Base-by-base conservation (phyloP, 2,329 filamentous ascomycete species). In the Myriosclerotinia scirpicola region DNA sequence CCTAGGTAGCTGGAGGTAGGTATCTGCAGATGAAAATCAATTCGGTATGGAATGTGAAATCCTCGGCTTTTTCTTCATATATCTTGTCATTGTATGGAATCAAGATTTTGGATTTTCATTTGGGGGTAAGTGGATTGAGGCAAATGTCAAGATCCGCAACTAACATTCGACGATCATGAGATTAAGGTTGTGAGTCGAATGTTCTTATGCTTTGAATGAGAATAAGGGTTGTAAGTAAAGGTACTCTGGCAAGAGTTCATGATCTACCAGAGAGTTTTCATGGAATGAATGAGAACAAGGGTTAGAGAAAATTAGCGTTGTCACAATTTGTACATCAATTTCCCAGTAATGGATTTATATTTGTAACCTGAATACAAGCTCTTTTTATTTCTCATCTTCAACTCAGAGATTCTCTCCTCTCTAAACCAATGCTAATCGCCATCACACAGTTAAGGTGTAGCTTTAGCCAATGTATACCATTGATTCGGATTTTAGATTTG, bases 401-500 rank as follows among this genome's bases (percentile, higher is more conserved):
- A 61, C 30, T 22, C n/a, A 5, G 50, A 61, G n/a, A 26, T 50
- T 38, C n/a, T 52, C 22, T 60, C 34, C 30, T 60, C 34, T 46
- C 40, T 55, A 50, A 17, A 17, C 20, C 44, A 26, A 38, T 34
- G 46, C 54, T 17, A 9, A 38, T 26, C 46, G 54, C 64, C 64
- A 60, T 38, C 64, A 65, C 64, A 34, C 64, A 65, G 36, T 53
- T 53, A 65, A 65, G 64, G 46, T 65, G 54, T 65, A 65, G 64
- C 64, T 40, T 36, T 26, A 26, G 64, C 48, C 20, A 60, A 50
- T 65, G 54, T 36, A 36, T 54, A 30, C 17, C 20, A 53, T 61
- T 20, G 30, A 34, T 22, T 26, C 22, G 42, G 36, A 17, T 20
- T 56, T 86, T 89, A 97, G 82, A 97, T 97, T 83, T 94, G 93